Percentiles rank a stretch among this genome's conserved stretches.
Conservation (phyloP, 2,329 filamentous ascomycete genomes). For the Botryosphaeria dothidea region DNA sequence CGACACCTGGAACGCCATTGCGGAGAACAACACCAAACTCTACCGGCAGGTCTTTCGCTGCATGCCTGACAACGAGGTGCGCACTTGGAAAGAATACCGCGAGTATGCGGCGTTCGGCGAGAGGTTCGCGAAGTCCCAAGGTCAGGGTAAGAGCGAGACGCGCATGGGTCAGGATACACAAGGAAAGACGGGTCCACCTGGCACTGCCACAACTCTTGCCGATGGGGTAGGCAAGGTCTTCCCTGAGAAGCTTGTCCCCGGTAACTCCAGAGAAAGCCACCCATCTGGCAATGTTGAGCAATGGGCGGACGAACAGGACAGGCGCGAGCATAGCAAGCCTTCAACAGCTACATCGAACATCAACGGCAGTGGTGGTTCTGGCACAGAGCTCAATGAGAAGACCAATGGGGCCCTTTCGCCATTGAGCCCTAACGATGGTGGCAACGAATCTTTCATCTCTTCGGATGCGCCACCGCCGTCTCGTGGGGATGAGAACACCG, state of each 20-base stretch:
- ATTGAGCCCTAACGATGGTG: slow-evolving; percentile 21
- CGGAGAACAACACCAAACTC: slow-evolving; percentile 92
- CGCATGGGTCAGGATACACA: slow-evolving; percentile 50
- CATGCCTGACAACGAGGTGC: slow-evolving; percentile 94
- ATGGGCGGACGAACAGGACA: slow-evolving; percentile 42
- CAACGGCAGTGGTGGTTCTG: slow-evolving; percentile 10
- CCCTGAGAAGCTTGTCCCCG: not conserved
- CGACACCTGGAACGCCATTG: slow-evolving; percentile 83
- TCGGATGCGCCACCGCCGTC: not conserved
- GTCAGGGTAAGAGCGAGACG: slow-evolving; percentile 54
- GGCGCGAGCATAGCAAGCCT: slow-evolving; percentile 21
- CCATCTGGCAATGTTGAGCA: slow-evolving; percentile 34
- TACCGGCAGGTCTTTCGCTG: slow-evolving; percentile 93
- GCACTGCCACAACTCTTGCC: slow-evolving; percentile 26
- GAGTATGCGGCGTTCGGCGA: slow-evolving; percentile 77
- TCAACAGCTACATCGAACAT: not conserved
- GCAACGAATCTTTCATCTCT: slow-evolving; percentile 5
- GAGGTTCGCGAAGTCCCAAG: slow-evolving; percentile 70
- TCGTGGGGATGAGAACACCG: slow-evolving; percentile 17
- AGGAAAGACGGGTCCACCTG: slow-evolving; percentile 52
- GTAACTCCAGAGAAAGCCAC: slow-evolving; percentile 3
- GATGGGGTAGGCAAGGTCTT: slow-evolving; percentile 26
- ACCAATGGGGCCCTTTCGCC: slow-evolving; percentile 31
- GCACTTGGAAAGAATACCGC: slow-evolving; percentile 90
- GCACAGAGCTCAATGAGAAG: slow-evolving; percentile 34